Evolutionary conservation across 768 basidiomycete species (phyloP).

Genomic region (Termitomyces eurrhizus): DNA sequence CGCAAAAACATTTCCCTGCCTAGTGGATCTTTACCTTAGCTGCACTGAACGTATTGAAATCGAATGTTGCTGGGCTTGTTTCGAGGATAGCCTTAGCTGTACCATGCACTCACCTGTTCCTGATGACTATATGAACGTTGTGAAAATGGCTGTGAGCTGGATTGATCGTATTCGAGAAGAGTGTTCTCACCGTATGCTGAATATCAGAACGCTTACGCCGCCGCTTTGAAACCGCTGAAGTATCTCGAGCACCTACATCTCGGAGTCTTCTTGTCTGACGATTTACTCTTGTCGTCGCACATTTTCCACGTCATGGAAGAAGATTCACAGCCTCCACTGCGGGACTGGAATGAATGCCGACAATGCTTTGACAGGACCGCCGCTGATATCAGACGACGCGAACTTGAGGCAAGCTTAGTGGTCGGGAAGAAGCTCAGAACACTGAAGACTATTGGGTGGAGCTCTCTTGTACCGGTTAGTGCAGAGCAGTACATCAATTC

Average conservation of each 20-base stretch:
- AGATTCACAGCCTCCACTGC: slow-evolving; percentile 20
- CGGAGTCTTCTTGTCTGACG: slow-evolving; percentile 61
- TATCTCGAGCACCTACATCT: slow-evolving; percentile 49
- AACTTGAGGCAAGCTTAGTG: slow-evolving; percentile 43
- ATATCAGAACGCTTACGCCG: slow-evolving; percentile 38
- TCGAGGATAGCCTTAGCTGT: slow-evolving; percentile 54
- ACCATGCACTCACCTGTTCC: slow-evolving; percentile 63
- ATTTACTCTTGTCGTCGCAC: slow-evolving; percentile 44
- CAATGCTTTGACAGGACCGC: slow-evolving; percentile 25
- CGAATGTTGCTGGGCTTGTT: slow-evolving; percentile 61
- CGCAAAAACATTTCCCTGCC: slow-evolving; percentile 38
- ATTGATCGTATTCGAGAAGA: not conserved
- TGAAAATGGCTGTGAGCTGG: slow-evolving; percentile 49
- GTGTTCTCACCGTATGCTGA: not conserved
- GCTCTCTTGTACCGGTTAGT: slow-evolving; percentile 39
- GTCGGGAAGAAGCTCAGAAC: slow-evolving; percentile 42
- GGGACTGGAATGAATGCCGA: slow-evolving; percentile 32
- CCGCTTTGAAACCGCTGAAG: slow-evolving; percentile 40
- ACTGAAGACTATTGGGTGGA: slow-evolving; percentile 47
- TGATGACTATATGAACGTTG: slow-evolving; percentile 37
- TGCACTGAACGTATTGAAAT: slow-evolving; percentile 55
- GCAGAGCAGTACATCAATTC: slow-evolving; percentile 9
- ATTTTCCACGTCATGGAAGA: slow-evolving; percentile 35
- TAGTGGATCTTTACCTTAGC: slow-evolving; percentile 50
- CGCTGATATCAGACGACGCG: slow-evolving; percentile 34